A percentile compares a stretch with the other conserved stretches of the same genome.
Conservation (phyloP, 345 rosid genomes). For the Iberis pinnata region DNA sequence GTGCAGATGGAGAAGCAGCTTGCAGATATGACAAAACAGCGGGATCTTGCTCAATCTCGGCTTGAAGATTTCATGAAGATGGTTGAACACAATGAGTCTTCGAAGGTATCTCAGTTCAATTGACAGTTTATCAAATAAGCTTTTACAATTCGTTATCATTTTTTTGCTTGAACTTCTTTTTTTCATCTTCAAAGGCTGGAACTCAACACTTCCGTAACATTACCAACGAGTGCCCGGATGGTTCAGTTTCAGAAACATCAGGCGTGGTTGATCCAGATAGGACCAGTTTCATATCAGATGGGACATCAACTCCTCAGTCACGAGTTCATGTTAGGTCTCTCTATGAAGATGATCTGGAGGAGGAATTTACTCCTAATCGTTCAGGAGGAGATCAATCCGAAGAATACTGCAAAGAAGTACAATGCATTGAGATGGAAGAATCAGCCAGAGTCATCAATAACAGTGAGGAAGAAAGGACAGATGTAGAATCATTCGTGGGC, state of each 20-base stretch:
- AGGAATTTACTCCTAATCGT: slow-evolving; percentile 32
- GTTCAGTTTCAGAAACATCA: slow-evolving; percentile 60
- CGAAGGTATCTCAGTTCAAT: slow-evolving; percentile 39
- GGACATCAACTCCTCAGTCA: slow-evolving; percentile 39
- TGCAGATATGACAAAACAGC: slow-evolving; percentile 59
- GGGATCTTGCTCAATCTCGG: slow-evolving; percentile 81
- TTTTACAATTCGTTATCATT: background rate
- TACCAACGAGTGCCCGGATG: slow-evolving; percentile 59
- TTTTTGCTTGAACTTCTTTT: background rate
- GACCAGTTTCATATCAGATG: slow-evolving; percentile 42
- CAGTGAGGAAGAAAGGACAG: slow-evolving; percentile 30
- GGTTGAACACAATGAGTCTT: slow-evolving; percentile 46
- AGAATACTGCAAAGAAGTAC: slow-evolving; percentile 85
- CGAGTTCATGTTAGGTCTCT: slow-evolving; percentile 36
- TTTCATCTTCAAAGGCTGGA: slow-evolving; percentile 19
- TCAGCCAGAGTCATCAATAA: slow-evolving; percentile 27
- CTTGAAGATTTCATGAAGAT: slow-evolving; percentile 62
- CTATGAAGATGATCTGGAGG: slow-evolving; percentile 21
- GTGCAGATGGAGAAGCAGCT: slow-evolving; percentile 84
- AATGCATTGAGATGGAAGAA: slow-evolving; percentile 61
- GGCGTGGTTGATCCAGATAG: slow-evolving; percentile 36
- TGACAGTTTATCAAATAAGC: slow-evolving; percentile 11
- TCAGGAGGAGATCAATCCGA: slow-evolving; percentile 44
- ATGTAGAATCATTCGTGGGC: slow-evolving; percentile 1
- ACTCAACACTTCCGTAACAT: slow-evolving; percentile 29